Evolutionary conservation across 2,329 filamentous ascomycete species (phyloP), one percentile per base, ranked within the genome.

Genomic region (Penicillium janthinellum): DNA sequence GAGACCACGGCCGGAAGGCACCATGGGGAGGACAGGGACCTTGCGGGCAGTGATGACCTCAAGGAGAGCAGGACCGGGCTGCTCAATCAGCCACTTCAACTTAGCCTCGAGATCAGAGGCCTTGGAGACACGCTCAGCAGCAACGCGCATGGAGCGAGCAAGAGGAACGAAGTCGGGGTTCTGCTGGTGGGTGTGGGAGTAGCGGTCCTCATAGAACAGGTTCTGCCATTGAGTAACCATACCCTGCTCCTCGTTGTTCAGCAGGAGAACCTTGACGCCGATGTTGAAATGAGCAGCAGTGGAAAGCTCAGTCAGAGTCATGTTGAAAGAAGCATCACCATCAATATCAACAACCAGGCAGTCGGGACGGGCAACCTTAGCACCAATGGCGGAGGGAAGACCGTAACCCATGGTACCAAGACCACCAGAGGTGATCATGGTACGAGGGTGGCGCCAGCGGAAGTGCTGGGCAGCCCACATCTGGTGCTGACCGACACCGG

Each of bases 221-320:
- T 92, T 93, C 79, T 98, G 94, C 94, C 94, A 98, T 81, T 97
- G 94, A 1, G 93, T 97, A 45, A 98, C 93, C 94, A 98, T 98
- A 56, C 94, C 94, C 80, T 97, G 94, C 79, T 98, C 92, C 77
- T 96, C 92, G 78, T 96, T 99, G 83, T 98, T 98, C 57, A 99
- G 79, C 28, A 98, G 84, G 69, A 98, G 92, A 61, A 98, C 85
- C 85, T 98, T 98, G 77, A 96, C 89, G 65, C 91, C 93, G 75
- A 98, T 97, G 81, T 95, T 91, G 83, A 98, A 98, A 79, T 99
- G 93, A 8, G 90, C 87, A 44, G 93, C 93, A 1, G 94, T 97
- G 48, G 90, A 91, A 55, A 99, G 87, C 81, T 99, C 95, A 1
- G 94, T 97, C 60, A 97, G 84, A 5, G 95, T 98, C 95, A 99